These are phyloP conservation scores for Trypanosoma cruzi DNA, from an alignment of 208 protist species.

Conservation along the genomic window DNA sequence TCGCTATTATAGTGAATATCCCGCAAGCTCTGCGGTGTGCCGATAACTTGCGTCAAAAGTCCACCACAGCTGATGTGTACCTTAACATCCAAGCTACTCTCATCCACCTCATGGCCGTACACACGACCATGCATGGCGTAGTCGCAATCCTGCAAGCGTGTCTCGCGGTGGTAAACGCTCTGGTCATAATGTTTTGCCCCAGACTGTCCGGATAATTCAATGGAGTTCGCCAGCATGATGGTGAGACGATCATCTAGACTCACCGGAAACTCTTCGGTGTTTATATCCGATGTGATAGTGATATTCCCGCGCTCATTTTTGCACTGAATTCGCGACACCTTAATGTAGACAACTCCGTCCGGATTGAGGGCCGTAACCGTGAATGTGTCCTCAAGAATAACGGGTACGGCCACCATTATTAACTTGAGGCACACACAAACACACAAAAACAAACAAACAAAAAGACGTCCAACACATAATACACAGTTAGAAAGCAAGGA, in stretches of 20 bases:
- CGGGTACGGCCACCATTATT: conserved; percentile 50
- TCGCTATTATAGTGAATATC: conserved; percentile 93
- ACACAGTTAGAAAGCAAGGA: conserved; percentile 9
- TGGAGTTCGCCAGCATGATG: conserved; percentile 93
- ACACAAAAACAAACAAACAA: background rate
- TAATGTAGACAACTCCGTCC: conserved; percentile 81
- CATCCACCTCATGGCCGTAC: conserved; percentile 93
- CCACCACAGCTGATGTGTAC: conserved; percentile 98
- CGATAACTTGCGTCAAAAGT: conserved; percentile 95
- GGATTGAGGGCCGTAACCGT: conserved; percentile 78
- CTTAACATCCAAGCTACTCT: conserved; percentile 80
- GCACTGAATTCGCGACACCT: conserved; percentile 88
- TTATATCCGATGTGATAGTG: conserved; percentile 92
- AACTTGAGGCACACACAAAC: background rate
- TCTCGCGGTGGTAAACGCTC: conserved; percentile 88
- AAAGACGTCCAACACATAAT: conserved; percentile 10
- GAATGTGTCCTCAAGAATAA: conserved; percentile 92
- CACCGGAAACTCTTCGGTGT: conserved; percentile 97
- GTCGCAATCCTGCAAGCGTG: conserved; percentile 95
- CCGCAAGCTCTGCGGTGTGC: conserved; percentile 84
- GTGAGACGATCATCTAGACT: conserved; percentile 92
- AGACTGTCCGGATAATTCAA: conserved; percentile 88
- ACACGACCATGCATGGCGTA: conserved; percentile 98
- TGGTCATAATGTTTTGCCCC: conserved; percentile 89
- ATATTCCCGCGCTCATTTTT: conserved; percentile 75